Conservation (phyloP, 1,284 basidiomycete genomes). For the Wolfiporia cocos region DNA sequence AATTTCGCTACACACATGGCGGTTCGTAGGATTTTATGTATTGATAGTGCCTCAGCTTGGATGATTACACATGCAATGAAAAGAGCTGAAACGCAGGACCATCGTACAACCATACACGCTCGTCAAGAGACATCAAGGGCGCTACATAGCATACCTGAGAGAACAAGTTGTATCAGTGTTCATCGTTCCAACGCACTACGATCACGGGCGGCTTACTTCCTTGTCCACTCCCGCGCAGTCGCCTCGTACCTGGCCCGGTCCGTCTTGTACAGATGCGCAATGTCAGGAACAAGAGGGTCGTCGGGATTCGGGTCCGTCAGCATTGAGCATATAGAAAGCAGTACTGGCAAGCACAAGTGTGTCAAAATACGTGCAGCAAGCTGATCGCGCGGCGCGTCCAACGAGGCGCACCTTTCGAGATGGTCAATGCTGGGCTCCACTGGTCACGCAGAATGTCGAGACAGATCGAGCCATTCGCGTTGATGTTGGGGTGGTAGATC, state of each 20-base stretch:
- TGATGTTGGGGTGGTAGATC: slow-evolving; percentile 97
- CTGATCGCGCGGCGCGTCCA: no score
- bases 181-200: slow-evolving; percentile 9
- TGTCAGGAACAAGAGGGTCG: slow-evolving; percentile 82
- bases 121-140: slow-evolving; percentile 14
- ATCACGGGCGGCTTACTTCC: slow-evolving; percentile 63
- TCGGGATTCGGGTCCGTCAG: slow-evolving; percentile 96
- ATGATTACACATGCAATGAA: slow-evolving; percentile 20
- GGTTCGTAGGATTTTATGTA: no score
- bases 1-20: not conserved
- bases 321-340: slow-evolving; percentile 96
- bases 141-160: slow-evolving; percentile 54
- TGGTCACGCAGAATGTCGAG: slow-evolving; percentile 96
- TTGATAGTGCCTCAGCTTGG: slow-evolving; percentile 1
- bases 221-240: slow-evolving; percentile 95
- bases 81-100: slow-evolving; percentile 16
- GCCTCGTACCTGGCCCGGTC: slow-evolving; percentile 91
- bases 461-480: slow-evolving; percentile 97
- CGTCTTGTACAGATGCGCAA: slow-evolving; percentile 92
- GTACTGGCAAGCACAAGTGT: slow-evolving; percentile 41
- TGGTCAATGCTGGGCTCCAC: slow-evolving; percentile 97
- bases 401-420: slow-evolving; percentile 81
- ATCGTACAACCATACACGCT: slow-evolving; percentile 21
- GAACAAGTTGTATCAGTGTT: slow-evolving; percentile 19
- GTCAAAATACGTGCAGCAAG: no score